Evolutionary conservation across 2,329 filamentous ascomycete genomes (phyloP), one percentile per base, ranked within the genome.

Genomic region (Fusarium sp.): DNA sequence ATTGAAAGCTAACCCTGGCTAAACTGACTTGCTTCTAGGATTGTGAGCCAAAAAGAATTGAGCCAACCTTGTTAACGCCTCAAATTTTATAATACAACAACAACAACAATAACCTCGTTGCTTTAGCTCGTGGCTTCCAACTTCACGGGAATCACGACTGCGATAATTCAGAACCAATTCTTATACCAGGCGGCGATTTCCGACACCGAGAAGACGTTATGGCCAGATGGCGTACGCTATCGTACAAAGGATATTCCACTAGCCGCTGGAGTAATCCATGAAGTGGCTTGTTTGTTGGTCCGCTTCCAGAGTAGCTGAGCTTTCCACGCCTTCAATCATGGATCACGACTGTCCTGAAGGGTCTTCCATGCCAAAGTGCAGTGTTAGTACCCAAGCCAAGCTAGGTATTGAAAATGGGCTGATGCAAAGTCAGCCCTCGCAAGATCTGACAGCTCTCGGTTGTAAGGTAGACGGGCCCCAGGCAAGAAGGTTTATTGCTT

Each of bases 371-470:
- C 40, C 58, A 73, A 60, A 63, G 20, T 25, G 57, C 52, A 59
- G 55, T 61, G 70, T 59, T 59, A 57, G 53, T 29, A 59, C 54
- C 47, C 38, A 47, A 51, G 47, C 52, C 40, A 59, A 61, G 56
- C 47, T 63, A 59, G 58, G 43, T 61, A 65, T 73, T 53, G 61
- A 59, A 45, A 69, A 71, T 75, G 73, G 73, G 69, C 66, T 73
- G 73, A 75, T 75, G 69, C 59, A 74, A 61, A 56, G 62, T 59
- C 46, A 25, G 52, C 25, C 14, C 27, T 65, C 27, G 24, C 30
- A 16, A 55, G 49, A 67, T 56, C 49, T 67, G 44, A 29, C 38
- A 50, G 61, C 27, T 62, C 40, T 46, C 25, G 16, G 25, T 51
- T 49, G 44, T 9, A 55, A 52, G 12, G 53, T 71, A 57, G 24